Percentiles rank a stretch among this genome's conserved stretches.
Evolutionary conservation across 164 flowering plant species (phyloP).

Genomic region (Akebia trifoliata): DNA sequence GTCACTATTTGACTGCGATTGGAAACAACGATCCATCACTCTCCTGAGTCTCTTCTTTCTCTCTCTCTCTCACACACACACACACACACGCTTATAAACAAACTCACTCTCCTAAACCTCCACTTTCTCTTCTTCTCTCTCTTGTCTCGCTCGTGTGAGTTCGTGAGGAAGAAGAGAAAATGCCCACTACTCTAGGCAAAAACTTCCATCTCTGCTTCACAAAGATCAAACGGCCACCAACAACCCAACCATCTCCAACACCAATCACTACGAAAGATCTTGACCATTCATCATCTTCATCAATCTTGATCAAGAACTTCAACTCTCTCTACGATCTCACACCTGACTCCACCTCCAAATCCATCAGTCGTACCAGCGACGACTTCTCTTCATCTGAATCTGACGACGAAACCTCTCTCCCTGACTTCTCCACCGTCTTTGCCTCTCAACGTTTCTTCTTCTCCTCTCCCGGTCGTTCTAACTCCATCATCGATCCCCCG

Average conservation of each 20-base stretch:
- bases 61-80: no score
- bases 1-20: no score
- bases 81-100: no score
- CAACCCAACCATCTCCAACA: neutral
- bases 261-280: neutral
- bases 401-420: slow-evolving; percentile 21
- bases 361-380: slow-evolving; percentile 12
- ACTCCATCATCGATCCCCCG: slow-evolving; percentile 52
- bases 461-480: slow-evolving; percentile 79
- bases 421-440: slow-evolving; percentile 50
- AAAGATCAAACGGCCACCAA: slow-evolving; percentile 29
- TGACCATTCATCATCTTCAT: slow-evolving; percentile 13
- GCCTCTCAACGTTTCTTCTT: slow-evolving; percentile 82
- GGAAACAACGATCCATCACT: no score
- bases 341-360: slow-evolving; percentile 21
- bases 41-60: no score
- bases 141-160: no score
- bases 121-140: no score
- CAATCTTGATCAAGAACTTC: slow-evolving; percentile 37
- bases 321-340: slow-evolving; percentile 34
- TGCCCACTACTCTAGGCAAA: slow-evolving; percentile 37
- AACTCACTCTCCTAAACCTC: no score
- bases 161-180: no score
- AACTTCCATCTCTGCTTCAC: slow-evolving; percentile 51
- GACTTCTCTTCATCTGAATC: slow-evolving; percentile 15